phyloP scores from a whole-genome alignment of 2,329 filamentous ascomycete species.

The Stachybotrys chlorohalonatus region DNA sequence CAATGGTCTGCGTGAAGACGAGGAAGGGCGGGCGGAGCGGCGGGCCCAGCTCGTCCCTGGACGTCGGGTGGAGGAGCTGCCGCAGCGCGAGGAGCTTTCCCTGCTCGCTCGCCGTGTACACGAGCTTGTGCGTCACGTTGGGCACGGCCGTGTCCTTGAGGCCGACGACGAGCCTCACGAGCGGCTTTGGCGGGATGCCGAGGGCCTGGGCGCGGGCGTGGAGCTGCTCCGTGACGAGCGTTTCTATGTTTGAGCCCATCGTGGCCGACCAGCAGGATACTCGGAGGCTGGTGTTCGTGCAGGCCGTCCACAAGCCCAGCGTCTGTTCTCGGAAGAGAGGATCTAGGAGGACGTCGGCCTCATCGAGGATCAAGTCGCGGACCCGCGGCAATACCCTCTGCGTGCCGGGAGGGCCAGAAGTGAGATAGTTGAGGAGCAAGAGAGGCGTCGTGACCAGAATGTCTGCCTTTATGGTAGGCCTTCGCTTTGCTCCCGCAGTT shows the following conservation, averaged over 20 bases:
- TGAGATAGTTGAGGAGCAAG: constrained; percentile 65
- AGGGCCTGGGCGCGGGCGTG: constrained; percentile 38
- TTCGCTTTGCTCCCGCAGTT: constrained; percentile 11
- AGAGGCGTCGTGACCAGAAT: constrained; percentile 38
- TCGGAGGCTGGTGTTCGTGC: constrained; percentile 59
- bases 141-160: constrained; percentile 93
- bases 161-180: constrained; percentile 86
- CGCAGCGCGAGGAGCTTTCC: constrained; percentile 89
- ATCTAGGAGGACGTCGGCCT: constrained; percentile 91
- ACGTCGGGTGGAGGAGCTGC: constrained; percentile 73
- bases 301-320: constrained; percentile 72
- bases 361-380: constrained; percentile 72
- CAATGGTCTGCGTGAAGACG: constrained; percentile 93
- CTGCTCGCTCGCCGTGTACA: constrained; percentile 85
- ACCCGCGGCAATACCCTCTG: constrained; percentile 55
- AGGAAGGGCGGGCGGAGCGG: constrained; percentile 78
- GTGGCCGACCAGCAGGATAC: constrained; percentile 92
- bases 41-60: constrained; percentile 44
- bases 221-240: constrained; percentile 62
- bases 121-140: constrained; percentile 80
- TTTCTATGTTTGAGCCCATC: constrained; percentile 89
- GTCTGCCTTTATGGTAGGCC: constrained; percentile 23
- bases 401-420: constrained; percentile 30
- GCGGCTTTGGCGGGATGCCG: constrained; percentile 30
- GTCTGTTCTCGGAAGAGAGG: constrained; percentile 86